Percentiles rank a stretch among this genome's conserved stretches.
Conservation (phyloP, 192 early-diverging fungal genomes). For the Podila verticillata region DNA sequence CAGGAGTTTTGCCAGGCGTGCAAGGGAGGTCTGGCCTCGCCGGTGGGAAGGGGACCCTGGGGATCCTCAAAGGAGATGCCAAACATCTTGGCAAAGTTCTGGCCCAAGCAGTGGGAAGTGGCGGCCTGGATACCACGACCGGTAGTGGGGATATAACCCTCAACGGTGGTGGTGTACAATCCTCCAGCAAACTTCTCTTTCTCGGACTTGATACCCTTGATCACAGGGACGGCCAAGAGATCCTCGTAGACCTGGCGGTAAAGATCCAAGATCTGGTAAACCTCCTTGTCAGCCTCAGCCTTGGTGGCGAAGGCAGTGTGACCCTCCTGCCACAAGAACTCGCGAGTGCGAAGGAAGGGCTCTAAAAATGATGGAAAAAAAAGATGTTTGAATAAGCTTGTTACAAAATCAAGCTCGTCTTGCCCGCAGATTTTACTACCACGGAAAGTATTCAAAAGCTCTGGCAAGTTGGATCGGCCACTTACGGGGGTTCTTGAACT, state of each 20-base stretch:
- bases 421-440: neutral
- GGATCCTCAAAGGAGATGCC: constrained; percentile 93
- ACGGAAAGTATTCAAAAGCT: neutral
- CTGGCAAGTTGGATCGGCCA: neutral
- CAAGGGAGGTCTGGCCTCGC: constrained; percentile 72
- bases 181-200: constrained; percentile 99
- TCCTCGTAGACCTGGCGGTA: constrained; percentile 98
- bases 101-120: constrained; percentile 98
- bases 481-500: constrained; percentile 98
- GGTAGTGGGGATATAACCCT: constrained; percentile 96
- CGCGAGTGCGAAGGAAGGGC: constrained; percentile 98
- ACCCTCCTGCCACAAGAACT: constrained; percentile 99
- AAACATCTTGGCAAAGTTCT: constrained; percentile 99
- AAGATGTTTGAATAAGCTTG: too few species aligned
- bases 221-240: constrained; percentile 95
- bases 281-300: constrained; percentile 88
- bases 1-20: constrained; percentile 99
- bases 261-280: constrained; percentile 89
- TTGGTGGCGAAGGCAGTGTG: constrained; percentile 96
- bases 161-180: constrained; percentile 96
- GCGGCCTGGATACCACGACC: constrained; percentile 99
- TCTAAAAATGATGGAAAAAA: constrained; percentile 52
- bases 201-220: constrained; percentile 97
- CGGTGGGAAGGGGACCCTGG: constrained; percentile 57
- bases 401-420: neutral